A percentile compares a stretch with the other conserved stretches of the same genome.
Evolutionary conservation across 495 filamentous ascomycete genomes (phyloP).

Genomic region (Articulospora tetracladia): DNA sequence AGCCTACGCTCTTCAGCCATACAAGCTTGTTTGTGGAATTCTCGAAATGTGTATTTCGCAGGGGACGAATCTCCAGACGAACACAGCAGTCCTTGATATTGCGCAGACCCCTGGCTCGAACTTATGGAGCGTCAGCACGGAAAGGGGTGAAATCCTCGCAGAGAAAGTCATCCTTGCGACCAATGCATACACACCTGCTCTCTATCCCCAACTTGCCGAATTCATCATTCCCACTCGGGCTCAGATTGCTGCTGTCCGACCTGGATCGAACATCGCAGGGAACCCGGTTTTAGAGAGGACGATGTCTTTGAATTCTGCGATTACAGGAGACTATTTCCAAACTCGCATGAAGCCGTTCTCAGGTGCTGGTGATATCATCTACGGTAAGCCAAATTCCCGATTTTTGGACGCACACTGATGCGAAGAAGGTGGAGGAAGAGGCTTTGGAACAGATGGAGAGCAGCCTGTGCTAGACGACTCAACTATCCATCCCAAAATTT

Average conservation of each 20-base stretch:
- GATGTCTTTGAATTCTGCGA: constrained; percentile 32
- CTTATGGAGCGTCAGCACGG: neutral
- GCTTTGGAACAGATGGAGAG: constrained; percentile 43
- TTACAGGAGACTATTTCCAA: constrained; percentile 70
- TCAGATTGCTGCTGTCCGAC: constrained; percentile 57
- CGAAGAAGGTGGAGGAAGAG: constrained; percentile 6
- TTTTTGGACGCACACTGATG: neutral
- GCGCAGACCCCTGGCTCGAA: constrained; percentile 13
- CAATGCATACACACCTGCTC: constrained; percentile 41
- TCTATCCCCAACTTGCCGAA: constrained; percentile 32
- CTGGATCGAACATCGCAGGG: constrained; percentile 38
- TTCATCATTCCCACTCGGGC: constrained; percentile 10
- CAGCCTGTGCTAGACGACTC: constrained; percentile 52
- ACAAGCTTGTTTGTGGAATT: constrained; percentile 22
- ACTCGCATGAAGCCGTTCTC: constrained; percentile 28
- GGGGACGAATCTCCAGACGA: constrained; percentile 29
- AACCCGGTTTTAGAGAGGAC: constrained; percentile 27
- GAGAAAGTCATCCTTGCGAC: constrained; percentile 45
- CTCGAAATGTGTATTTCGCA: constrained; percentile 5
- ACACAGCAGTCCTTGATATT: constrained; percentile 30
- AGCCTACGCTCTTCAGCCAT: constrained; percentile 54
- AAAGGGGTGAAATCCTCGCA: constrained; percentile 33
- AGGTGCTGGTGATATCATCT: constrained; percentile 4
- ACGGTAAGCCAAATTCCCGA: neutral
- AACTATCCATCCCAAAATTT: constrained; percentile 47